Conservation (phyloP, 1,139 yeast genomes). For the Suhomyces panamericanus region DNA sequence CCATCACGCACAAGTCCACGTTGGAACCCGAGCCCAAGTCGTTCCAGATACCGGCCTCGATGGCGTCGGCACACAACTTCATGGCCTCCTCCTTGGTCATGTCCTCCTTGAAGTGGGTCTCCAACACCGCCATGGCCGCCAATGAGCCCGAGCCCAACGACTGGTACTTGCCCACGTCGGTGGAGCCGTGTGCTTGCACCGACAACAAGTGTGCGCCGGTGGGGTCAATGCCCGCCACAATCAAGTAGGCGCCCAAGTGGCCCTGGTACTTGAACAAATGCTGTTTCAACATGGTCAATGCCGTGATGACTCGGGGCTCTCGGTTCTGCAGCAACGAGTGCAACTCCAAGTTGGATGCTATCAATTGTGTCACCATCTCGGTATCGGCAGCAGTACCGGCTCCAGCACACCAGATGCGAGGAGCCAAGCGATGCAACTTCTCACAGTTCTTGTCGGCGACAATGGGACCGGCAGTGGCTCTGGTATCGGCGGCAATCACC, state of each 20-base stretch:
- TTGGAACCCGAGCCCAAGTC: conserved; percentile 98
- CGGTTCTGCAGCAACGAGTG: conserved; percentile 83
- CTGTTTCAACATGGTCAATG: conserved; percentile 89
- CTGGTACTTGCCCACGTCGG: conserved; percentile 91
- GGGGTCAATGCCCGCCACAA: conserved; percentile 96
- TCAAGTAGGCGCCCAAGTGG: conserved; percentile 92
- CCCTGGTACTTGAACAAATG: conserved; percentile 97
- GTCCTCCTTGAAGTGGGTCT: conserved; percentile 78
- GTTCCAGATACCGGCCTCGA: conserved; percentile 98
- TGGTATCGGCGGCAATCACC: conserved; percentile 96
- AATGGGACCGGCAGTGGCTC: conserved; percentile 94
- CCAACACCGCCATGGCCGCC: conserved; percentile 98
- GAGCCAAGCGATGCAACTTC: conserved; percentile 87
- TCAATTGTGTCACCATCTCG: conserved; percentile 92
- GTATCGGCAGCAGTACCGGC: conserved; percentile 99
- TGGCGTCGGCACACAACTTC: conserved; percentile 86
- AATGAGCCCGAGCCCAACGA: conserved; percentile 96
- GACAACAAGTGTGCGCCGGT: conserved; percentile 92
- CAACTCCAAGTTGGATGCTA: conserved; percentile 85
- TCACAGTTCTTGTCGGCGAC: conserved; percentile 99
- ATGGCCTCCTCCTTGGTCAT: conserved; percentile 86
- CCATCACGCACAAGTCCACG: conserved; percentile 96
- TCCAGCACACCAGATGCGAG: conserved; percentile 98
- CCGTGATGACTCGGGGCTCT: conserved; percentile 90
- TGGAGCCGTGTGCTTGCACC: conserved; percentile 96